These are phyloP conservation scores for Pyrus bretschneideri DNA, from an alignment of 306 rosid species.

Conservation along the genomic window DNA sequence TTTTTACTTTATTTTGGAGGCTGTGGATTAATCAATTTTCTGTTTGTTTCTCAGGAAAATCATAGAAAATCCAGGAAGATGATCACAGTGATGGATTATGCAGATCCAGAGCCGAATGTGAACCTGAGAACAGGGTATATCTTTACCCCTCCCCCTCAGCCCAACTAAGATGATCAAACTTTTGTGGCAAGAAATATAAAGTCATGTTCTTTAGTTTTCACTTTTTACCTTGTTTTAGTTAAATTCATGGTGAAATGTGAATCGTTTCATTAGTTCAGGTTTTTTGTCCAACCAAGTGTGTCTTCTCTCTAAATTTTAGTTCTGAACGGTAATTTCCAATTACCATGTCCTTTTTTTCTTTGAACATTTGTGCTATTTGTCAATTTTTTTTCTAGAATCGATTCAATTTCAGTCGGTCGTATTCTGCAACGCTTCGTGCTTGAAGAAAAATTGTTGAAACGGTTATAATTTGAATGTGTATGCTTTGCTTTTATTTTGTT, in stretches of 20 bases:
- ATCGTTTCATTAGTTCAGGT: neutral
- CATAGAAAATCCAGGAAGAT: neutral
- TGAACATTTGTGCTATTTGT: neutral
- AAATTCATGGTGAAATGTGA: neutral
- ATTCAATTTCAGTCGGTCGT: too few relatives aligned
- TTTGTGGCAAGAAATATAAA: neutral
- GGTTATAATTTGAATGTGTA: neutral
- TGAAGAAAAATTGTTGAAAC: neutral
- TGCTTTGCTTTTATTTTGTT: too few relatives aligned
- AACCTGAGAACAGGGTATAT: slow-evolving; percentile 51
- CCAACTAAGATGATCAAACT: slow-evolving; percentile 7
- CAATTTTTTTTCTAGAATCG: too few relatives aligned
- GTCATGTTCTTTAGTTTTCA: neutral
- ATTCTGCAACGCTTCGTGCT: rapidly evolving
- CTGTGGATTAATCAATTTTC: neutral
- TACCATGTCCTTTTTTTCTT: neutral
- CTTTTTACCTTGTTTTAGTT: neutral
- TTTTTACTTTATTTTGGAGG: neutral
- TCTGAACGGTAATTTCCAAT: neutral
- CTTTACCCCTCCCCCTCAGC: slow-evolving; percentile 34
- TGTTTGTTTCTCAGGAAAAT: slow-evolving; percentile 28
- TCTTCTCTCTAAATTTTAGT: neutral
- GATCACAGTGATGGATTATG: slow-evolving; percentile 51
- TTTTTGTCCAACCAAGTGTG: neutral
- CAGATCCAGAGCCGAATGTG: slow-evolving; percentile 63